Evolutionary conservation across 495 filamentous ascomycete genomes (phyloP).

Genomic region (Penicillium longicatenatum): DNA sequence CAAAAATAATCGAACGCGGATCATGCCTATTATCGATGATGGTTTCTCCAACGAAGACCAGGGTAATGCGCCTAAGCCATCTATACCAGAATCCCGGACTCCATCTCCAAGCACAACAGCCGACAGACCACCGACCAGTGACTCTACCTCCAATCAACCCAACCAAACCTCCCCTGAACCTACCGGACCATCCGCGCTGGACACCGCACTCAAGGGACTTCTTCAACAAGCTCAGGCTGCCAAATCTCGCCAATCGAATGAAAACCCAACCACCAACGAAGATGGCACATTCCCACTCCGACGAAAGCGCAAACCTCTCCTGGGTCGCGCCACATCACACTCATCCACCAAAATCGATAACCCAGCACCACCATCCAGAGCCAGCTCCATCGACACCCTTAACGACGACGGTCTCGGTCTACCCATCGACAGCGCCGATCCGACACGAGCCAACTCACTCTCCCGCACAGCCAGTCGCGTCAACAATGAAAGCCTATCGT

Average conservation of each 20-base stretch:
- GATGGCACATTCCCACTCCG: constrained; percentile 18
- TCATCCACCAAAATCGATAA: constrained; percentile 29
- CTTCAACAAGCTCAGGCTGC: constrained; percentile 46
- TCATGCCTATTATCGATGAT: constrained; percentile 19
- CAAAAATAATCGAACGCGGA: constrained; percentile 12
- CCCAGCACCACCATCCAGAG: constrained; percentile 37
- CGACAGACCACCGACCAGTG: constrained; percentile 10
- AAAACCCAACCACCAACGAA: constrained; percentile 18
- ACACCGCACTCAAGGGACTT: constrained; percentile 41
- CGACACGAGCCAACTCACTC: constrained; percentile 32
- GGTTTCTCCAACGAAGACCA: constrained; percentile 30
- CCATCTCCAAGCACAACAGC: constrained; percentile 20
- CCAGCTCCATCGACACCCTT: constrained; percentile 57
- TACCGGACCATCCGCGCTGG: constrained; percentile 33
- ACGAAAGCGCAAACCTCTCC: constrained; percentile 42
- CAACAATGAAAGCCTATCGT: constrained; percentile 33
- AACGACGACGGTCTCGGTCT: constrained; percentile 56
- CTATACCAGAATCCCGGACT: constrained; percentile 34
- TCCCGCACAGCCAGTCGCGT: constrained; percentile 26
- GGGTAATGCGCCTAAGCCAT: constrained; percentile 30
- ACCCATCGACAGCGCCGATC: constrained; percentile 40
- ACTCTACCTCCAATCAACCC: constrained; percentile 18
- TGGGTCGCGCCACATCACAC: constrained; percentile 52
- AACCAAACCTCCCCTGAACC: constrained; percentile 16
- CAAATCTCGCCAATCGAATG: constrained; percentile 31